Evolutionary conservation across 2,329 filamentous ascomycete genomes (phyloP), one percentile per base, ranked within the genome.

Genomic region (Trichophyton simii): DNA sequence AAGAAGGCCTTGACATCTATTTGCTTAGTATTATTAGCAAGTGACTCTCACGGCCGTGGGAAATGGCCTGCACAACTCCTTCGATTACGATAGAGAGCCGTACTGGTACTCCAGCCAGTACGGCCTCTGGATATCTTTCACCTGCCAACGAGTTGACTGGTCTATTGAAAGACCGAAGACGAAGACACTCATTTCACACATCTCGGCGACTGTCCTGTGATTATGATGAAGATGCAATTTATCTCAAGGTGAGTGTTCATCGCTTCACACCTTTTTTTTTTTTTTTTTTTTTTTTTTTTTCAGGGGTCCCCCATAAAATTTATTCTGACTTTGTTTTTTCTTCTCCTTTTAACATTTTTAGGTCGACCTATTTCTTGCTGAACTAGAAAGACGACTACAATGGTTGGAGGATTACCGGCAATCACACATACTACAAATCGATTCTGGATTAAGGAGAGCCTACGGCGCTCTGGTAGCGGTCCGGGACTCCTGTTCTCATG

Each of bases 381-480:
- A 97, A 72, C 81, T 99, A 50, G 91, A 95, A 75, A 83, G 87
- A 66, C 85, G 92, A 60, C 79, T 99, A 55, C 91, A 95, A 69
- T 88, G 90, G 73, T 82, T 97, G 55, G 94, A 99, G 75, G 85
- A 83, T 65, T 96, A 95, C 70, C 87, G 89, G 65, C 89, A 95
- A 68, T 79, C 92, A 60, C 87, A 87, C 67, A 82, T 95, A 70
- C 76, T 91, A 63, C 87, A 87, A 64, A 82, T 95, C 67, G 94
- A 99, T 72, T 82, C 87, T 52, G 88, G 89, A 69, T 85, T 97
- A 61, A 86, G 88, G 50, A 84, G 89, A 66, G 90, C 92, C 20
- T 95, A 95, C 74, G 81, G 86, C 15, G 95, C 91, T 0, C 79
- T 99, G 1, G 87, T 92, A 69, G 86, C 89, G 6, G 91, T 99